Evolutionary conservation across 2,329 filamentous ascomycete species (phyloP), one percentile per base, ranked within the genome.

Genomic region (Sporothrix phasma): DNA sequence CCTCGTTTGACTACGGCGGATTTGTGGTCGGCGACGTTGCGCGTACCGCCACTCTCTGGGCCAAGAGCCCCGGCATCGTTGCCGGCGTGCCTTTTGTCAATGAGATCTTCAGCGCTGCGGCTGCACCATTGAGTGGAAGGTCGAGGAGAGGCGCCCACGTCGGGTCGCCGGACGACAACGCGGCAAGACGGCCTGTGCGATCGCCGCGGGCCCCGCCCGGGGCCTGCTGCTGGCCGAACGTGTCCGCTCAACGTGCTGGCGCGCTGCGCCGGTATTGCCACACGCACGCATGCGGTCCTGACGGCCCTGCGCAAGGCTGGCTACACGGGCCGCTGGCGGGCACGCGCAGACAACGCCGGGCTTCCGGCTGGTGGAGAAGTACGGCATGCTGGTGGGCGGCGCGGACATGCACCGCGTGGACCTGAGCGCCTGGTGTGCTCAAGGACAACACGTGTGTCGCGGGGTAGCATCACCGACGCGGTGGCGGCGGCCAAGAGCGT

Each of bases 381-480:
- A 99, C 76, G 94, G 92, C 69, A 97, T 99, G 88, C 79, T 97
- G 24, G 88, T 96, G 17, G 94, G 93, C 64, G 94, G 94, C 11
- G 92, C 91, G 17, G 94, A 99, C 76, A 85, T 88, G 2, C 94
- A 99, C 75, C 82, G 94, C 37, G 90, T 96, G 77, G 94, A 99
- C 74, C 80, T 99, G 64, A 89, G 86, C 74, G 84, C 88, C 68
- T 99, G 94, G 92, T 92, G 64, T 99, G 94, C 82, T 99, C 68
- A 99, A 99, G 79, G 94, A 99, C 77, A 99, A 99, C 94, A 99
- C 76, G 88, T 99, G 64, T 97, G 88, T 91, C 90, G 67, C 88
- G 89, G 62, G 88, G 88, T 29, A 90, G 88, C 73, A 97, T 99
- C 74, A 86, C 88, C 1, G 85, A 89, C 24, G 94, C 94, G 5